Percentiles rank a stretch among this genome's conserved stretches.
Conservation (phyloP, 1,284 basidiomycete species). For the Boletus smithii region DNA sequence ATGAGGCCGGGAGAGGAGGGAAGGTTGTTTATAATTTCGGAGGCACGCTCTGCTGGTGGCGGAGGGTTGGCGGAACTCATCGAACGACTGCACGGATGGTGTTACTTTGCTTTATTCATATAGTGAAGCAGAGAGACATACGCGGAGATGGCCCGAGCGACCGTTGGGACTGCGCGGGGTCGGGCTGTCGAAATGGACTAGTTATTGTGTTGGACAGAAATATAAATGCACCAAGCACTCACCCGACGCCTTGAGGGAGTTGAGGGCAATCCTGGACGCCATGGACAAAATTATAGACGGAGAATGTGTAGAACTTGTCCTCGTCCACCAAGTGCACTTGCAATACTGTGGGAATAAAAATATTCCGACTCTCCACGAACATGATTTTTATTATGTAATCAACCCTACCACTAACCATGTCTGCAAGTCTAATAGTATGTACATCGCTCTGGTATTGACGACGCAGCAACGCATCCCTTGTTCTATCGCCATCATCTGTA, state of each 20-base stretch:
- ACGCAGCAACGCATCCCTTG: too few relatives aligned
- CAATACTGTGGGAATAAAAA: constrained; percentile 38
- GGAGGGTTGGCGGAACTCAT: constrained; percentile 57
- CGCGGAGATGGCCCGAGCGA: constrained; percentile 54
- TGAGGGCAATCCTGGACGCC: constrained; percentile 71
- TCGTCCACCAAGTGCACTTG: constrained; percentile 18
- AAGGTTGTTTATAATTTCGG: constrained; percentile 87
- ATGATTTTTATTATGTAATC: not conserved
- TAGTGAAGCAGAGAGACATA: constrained; percentile 39
- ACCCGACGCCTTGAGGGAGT: constrained; percentile 63
- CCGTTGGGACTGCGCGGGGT: constrained; percentile 53
- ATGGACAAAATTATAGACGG: constrained; percentile 36
- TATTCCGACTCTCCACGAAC: constrained; percentile 44
- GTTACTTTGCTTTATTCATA: constrained; percentile 14
- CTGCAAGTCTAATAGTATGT: too few relatives aligned
- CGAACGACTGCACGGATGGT: constrained; percentile 46
- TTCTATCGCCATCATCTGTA: too few relatives aligned
- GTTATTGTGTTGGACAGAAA: not conserved
- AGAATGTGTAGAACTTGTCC: constrained; percentile 29
- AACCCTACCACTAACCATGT: too few relatives aligned
- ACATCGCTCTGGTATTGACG: too few relatives aligned
- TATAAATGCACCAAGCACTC: constrained; percentile 19
- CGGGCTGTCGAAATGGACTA: constrained; percentile 40
- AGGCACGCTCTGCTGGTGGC: constrained; percentile 87
- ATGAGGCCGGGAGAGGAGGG: constrained; percentile 87